Evolutionary conservation across 345 rosid genomes (phyloP).

Genomic region (Dimocarpus longan): DNA sequence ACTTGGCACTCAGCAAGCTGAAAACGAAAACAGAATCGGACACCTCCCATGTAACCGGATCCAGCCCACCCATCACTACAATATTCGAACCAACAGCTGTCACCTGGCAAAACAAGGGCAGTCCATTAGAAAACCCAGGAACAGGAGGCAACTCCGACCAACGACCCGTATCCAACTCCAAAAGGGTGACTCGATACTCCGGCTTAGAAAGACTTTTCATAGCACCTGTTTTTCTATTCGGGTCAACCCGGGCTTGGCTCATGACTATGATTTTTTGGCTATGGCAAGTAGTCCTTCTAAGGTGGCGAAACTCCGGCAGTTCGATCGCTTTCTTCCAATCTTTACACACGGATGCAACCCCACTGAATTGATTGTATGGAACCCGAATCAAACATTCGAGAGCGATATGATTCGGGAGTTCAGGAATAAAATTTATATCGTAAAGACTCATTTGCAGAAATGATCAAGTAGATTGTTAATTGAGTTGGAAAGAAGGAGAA

Average conservation of each 20-base stretch:
- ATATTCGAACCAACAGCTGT: slow-evolving; percentile 61
- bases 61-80: slow-evolving; percentile 80
- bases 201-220: slow-evolving; percentile 35
- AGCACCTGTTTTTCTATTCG: slow-evolving; percentile 14
- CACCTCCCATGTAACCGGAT: slow-evolving; percentile 64
- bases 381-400: slow-evolving; percentile 44
- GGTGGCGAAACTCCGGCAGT: slow-evolving; percentile 34
- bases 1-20: slow-evolving; percentile 48
- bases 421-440: slow-evolving; percentile 44
- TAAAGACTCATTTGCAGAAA: not conserved
- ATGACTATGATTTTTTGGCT: slow-evolving; percentile 56
- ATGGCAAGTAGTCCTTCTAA: slow-evolving; percentile 32
- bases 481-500: not conserved
- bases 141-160: slow-evolving; percentile 63
- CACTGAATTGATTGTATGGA: slow-evolving; percentile 23
- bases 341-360: slow-evolving; percentile 37
- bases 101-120: slow-evolving; percentile 70
- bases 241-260: slow-evolving; percentile 56
- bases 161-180: slow-evolving; percentile 55
- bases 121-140: slow-evolving; percentile 45
- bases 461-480: too few relatives aligned
- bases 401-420: slow-evolving; percentile 48
- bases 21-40: slow-evolving; percentile 52
- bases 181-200: slow-evolving; percentile 39
- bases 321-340: slow-evolving; percentile 41